A percentile compares a stretch with the other conserved stretches of the same genome.
These are phyloP conservation scores for Raphanus hybrid DNA, from an alignment of 441 rosid species.

Conservation along the genomic window DNA sequence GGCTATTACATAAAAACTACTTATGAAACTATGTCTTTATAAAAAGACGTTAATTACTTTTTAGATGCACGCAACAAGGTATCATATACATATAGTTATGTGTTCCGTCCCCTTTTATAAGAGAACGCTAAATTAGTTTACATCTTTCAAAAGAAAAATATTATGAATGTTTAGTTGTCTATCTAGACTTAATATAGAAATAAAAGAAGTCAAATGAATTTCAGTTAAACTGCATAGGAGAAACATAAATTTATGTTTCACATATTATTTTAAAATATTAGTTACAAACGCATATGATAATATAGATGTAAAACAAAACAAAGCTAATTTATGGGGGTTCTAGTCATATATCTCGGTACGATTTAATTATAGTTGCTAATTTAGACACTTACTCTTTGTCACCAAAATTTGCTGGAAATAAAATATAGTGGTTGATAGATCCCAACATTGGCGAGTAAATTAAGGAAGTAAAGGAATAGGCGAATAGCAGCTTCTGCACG, in stretches of 20 bases:
- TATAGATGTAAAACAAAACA: background rate
- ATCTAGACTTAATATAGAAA: background rate
- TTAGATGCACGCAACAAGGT: conserved; percentile 30
- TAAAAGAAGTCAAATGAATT: background rate
- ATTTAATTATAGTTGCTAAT: background rate
- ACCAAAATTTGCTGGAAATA: background rate
- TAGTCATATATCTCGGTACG: background rate
- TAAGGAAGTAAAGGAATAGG: background rate
- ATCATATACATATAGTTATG: conserved; percentile 12
- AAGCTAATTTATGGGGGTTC: background rate
- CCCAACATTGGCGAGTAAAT: background rate
- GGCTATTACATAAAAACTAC: background rate
- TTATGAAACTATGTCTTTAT: conserved; percentile 17
- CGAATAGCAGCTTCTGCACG: background rate
- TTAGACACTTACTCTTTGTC: background rate
- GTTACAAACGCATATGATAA: background rate
- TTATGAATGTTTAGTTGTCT: background rate
- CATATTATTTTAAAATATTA: background rate
- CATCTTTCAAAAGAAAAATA: background rate
- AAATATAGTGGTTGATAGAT: background rate
- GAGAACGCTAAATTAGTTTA: conserved; percentile 1
- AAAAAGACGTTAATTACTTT: conserved; percentile 27
- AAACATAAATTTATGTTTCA: background rate
- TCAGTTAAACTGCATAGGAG: background rate
- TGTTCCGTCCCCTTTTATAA: background rate